These are phyloP conservation scores for Solanum clarkiae DNA, from an alignment of 257 asterid genomes.

Conservation along the genomic window DNA sequence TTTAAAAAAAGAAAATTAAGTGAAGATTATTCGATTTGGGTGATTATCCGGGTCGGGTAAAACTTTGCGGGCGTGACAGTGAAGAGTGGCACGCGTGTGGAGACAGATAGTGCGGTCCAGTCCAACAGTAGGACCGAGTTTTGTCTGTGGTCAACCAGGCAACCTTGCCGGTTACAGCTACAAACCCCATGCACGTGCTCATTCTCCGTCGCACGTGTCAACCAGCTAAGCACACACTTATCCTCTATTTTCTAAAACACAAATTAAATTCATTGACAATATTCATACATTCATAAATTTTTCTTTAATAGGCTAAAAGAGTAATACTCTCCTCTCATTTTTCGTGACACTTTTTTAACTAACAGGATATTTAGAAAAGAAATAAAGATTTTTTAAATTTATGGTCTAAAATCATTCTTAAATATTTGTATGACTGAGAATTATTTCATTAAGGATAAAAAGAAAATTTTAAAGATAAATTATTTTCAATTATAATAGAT, in stretches of 20 bases:
- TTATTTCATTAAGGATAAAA: too few relatives aligned
- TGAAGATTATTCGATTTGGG: neutral
- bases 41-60: neutral
- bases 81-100: conserved; percentile 1
- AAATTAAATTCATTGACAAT: neutral
- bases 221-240: conserved; percentile 23
- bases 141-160: conserved; percentile 57
- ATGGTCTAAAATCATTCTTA: too few relatives aligned
- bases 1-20: neutral
- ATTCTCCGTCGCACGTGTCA: conserved; percentile 18
- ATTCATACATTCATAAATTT: neutral
- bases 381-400: too few relatives aligned
- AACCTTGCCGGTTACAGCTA: conserved; percentile 20
- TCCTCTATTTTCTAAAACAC: neutral
- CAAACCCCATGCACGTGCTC: conserved; percentile 36
- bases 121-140: conserved; percentile 6
- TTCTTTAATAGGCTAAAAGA: too few relatives aligned
- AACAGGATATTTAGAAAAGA: too few relatives aligned
- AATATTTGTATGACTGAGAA: too few relatives aligned
- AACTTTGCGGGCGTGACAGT: neutral
- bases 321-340: too few relatives aligned
- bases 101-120: conserved; percentile 2
- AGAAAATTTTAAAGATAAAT: too few relatives aligned
- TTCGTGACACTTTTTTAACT: too few relatives aligned
- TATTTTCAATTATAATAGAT: too few relatives aligned